A percentile compares a stretch with the other conserved stretches of the same genome.
phyloP scores from a whole-genome alignment of 2,329 filamentous ascomycete species.

The Rosellinia necatrix region DNA sequence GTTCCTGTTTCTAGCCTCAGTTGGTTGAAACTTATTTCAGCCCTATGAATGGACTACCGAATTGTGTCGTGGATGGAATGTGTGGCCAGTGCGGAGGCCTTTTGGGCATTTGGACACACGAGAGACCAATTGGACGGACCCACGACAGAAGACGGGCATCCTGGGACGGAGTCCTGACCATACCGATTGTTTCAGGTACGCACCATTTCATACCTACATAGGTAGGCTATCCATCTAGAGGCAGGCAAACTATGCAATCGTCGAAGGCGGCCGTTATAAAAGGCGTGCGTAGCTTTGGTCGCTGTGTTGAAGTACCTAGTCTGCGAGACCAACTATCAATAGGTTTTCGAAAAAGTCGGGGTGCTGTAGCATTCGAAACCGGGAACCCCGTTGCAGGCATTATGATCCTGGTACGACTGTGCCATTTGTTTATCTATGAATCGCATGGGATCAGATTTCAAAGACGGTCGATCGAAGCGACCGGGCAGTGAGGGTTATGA shows the following conservation, averaged over 20 bases:
- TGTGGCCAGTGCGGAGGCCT: conserved; percentile 9
- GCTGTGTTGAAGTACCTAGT: too few species aligned
- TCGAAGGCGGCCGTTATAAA: too few species aligned
- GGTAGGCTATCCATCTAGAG: too few species aligned
- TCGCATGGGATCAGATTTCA: not conserved
- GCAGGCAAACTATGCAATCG: too few species aligned
- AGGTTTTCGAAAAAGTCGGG: conserved; percentile 5
- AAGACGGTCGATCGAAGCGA: too few species aligned
- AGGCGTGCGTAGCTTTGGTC: too few species aligned
- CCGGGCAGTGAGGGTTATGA: too few species aligned
- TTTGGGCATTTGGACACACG: not conserved
- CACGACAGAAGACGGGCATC: not conserved
- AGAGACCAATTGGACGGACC: not conserved
- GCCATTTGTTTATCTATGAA: conserved; percentile 1
- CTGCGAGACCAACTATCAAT: not conserved
- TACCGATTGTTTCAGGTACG: too few species aligned
- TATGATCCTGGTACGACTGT: conserved; percentile 1
- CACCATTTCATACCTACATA: not conserved
- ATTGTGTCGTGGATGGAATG: not conserved
- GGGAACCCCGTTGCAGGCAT: conserved; percentile 14
- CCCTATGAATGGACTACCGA: conserved; percentile 12
- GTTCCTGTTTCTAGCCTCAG: conserved; percentile 6
- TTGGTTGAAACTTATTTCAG: conserved; percentile 21
- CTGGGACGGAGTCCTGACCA: too few species aligned
- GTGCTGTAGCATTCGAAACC: not conserved